Conservation (phyloP, 139 green algal genomes). For the Closterium sp. region DNA sequence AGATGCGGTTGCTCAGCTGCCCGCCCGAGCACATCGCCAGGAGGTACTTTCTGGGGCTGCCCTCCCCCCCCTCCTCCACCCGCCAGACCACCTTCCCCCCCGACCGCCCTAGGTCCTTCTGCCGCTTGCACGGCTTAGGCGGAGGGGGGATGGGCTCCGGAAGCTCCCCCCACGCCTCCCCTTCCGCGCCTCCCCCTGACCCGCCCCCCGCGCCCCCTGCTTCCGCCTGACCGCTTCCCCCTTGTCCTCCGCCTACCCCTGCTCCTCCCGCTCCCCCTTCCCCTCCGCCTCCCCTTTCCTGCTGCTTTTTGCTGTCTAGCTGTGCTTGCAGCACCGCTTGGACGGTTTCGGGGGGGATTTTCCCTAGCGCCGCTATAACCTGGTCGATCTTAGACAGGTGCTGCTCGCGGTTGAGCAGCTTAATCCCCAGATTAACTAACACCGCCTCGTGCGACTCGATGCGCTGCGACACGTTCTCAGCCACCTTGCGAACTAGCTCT, state of each 20-base stretch:
- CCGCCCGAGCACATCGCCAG: slow-evolving; percentile 39
- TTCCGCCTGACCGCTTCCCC: background rate
- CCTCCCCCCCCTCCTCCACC: background rate
- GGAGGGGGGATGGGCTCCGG: background rate
- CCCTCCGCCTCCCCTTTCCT: background rate
- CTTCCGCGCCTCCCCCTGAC: background rate
- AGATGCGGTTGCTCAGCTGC: slow-evolving; percentile 39
- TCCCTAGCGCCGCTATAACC: background rate
- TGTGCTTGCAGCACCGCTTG: background rate
- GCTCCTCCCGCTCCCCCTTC: background rate
- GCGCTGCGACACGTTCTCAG: background rate
- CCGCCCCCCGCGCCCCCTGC: background rate
- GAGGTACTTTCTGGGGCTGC: slow-evolving; percentile 6
- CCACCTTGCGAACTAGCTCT: background rate
- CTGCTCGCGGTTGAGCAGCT: slow-evolving; percentile 3
- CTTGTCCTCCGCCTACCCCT: background rate
- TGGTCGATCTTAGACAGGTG: background rate
- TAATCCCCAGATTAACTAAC: background rate
- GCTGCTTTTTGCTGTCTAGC: background rate
- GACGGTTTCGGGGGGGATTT: background rate
- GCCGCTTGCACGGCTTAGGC: background rate
- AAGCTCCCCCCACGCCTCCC: background rate
- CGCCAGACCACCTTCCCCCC: slow-evolving; percentile 5
- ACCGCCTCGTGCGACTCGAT: background rate
- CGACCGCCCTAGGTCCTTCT: slow-evolving; percentile 10